phyloP scores from a whole-genome alignment of 306 rosid species.

The Casuarina equisetifolia region DNA sequence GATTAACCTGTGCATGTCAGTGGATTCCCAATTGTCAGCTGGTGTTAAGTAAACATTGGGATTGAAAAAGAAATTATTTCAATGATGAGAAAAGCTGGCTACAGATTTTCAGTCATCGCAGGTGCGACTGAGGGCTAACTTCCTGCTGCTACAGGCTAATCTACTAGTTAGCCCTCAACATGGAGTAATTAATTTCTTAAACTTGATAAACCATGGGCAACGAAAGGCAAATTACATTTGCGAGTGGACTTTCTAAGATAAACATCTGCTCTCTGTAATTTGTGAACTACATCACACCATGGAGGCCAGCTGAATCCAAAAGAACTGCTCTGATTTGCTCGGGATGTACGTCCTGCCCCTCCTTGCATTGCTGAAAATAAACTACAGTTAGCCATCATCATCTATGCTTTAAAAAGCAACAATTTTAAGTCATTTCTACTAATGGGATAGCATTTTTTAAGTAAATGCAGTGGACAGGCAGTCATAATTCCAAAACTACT shows the following conservation, averaged over 20 bases:
- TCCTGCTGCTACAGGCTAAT: conserved; percentile 12
- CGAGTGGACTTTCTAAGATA: background rate
- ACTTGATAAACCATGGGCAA: background rate
- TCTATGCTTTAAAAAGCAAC: background rate
- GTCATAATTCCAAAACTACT: background rate
- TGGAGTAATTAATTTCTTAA: no score
- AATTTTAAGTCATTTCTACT: background rate
- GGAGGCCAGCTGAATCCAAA: conserved; percentile 81
- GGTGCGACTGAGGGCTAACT: background rate
- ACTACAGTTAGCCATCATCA: conserved; percentile 7
- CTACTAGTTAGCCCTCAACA: conserved; percentile 3
- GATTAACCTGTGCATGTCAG: background rate
- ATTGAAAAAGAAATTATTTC: background rate
- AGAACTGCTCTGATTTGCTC: conserved; percentile 87
- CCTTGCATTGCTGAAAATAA: conserved; percentile 77
- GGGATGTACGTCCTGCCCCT: conserved; percentile 70
- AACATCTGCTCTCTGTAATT: conserved; percentile 2
- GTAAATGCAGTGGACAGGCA: background rate
- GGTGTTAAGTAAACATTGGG: background rate
- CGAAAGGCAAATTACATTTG: conserved; percentile 8
- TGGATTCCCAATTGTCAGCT: background rate
- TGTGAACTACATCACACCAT: conserved; percentile 39
- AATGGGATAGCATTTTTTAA: background rate
- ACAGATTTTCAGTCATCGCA: background rate
- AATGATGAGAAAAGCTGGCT: background rate